phyloP scores from a whole-genome alignment of 805 yeast species.

The Kodamaea restingae region DNA sequence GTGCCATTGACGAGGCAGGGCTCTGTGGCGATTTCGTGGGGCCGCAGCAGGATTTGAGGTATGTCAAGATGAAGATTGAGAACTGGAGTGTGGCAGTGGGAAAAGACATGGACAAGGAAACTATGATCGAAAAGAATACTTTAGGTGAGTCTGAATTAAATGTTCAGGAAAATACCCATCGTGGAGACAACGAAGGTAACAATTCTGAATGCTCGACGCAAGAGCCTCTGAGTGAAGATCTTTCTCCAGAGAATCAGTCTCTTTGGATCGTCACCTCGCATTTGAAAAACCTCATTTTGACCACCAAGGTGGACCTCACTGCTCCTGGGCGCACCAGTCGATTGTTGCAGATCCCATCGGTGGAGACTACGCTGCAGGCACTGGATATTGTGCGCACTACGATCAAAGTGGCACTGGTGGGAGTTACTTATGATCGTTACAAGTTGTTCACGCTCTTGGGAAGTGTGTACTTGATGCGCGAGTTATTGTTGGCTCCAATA shows the following conservation, averaged over 20 bases:
- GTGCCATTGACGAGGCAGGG: constrained; percentile 12
- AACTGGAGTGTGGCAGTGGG: constrained; percentile 7
- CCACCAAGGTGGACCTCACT: constrained; percentile 12
- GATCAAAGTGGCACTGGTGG: not conserved
- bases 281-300: constrained; percentile 16
- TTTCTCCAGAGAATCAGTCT: too few species aligned
- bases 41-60: constrained; percentile 19
- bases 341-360: constrained; percentile 21
- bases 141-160: too few species aligned
- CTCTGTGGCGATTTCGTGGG: constrained; percentile 16
- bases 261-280: constrained; percentile 20
- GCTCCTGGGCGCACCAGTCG: constrained; percentile 10
- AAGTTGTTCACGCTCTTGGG: constrained; percentile 33
- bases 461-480: constrained; percentile 26
- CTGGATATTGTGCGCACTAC: constrained; percentile 1
- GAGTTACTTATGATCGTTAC: constrained; percentile 24
- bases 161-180: too few species aligned
- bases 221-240: too few species aligned
- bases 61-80: constrained; percentile 14
- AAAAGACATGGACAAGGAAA: not conserved
- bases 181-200: too few species aligned
- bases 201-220: too few species aligned
- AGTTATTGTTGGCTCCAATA: constrained; percentile 29
- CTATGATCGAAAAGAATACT: too few species aligned
- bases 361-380: constrained; percentile 4